phyloP scores from a whole-genome alignment of 345 rosid genomes.

The Garcia nutans region DNA sequence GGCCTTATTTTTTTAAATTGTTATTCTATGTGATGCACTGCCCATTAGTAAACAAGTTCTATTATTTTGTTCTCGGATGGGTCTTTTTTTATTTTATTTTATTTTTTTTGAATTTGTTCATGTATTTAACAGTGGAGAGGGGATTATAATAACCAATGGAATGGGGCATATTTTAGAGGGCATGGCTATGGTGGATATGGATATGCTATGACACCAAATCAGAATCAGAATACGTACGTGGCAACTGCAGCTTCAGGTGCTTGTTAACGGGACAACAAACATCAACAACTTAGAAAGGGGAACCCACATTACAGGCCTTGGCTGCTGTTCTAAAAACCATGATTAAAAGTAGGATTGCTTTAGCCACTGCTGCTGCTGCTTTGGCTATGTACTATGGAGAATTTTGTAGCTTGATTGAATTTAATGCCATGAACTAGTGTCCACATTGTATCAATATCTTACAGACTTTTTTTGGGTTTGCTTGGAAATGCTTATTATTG shows the following conservation, averaged over 20 bases:
- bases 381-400: constrained; percentile 29
- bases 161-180: constrained; percentile 65
- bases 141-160: constrained; percentile 67
- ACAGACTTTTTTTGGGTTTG: constrained; percentile 11
- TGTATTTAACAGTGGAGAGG: constrained; percentile 66
- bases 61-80: neutral
- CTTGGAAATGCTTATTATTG: constrained; percentile 16
- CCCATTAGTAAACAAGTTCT: too few relatives aligned
- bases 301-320: constrained; percentile 15
- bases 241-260: constrained; percentile 70
- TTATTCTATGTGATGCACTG: too few relatives aligned
- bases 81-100: neutral
- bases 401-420: constrained; percentile 46
- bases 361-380: constrained; percentile 21
- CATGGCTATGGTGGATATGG: constrained; percentile 65
- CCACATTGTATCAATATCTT: constrained; percentile 29
- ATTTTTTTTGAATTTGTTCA: constrained; percentile 1
- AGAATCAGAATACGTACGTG: constrained; percentile 50
- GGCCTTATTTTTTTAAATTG: too few relatives aligned
- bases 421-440: constrained; percentile 23
- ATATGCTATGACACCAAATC: constrained; percentile 43
- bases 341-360: constrained; percentile 28
- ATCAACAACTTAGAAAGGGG: constrained; percentile 17
- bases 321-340: constrained; percentile 14
- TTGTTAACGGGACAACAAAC: constrained; percentile 34